Conservation (phyloP, 306 rosid genomes). For the Gillenia trifoliata region DNA sequence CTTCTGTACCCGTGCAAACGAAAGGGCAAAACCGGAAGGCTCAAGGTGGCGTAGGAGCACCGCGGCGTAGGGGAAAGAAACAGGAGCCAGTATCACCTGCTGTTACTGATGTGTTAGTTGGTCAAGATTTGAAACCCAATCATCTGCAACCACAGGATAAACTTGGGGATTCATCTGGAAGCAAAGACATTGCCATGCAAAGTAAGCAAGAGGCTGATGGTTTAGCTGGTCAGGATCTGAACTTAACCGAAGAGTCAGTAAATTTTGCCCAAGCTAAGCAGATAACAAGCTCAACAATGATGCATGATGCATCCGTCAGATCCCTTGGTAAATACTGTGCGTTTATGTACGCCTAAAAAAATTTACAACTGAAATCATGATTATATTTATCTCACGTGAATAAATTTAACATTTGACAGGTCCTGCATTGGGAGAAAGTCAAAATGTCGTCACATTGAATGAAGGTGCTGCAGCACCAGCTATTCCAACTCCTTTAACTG, state of each 20-base stretch:
- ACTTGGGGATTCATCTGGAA: slow-evolving; percentile 28
- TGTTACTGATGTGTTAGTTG: slow-evolving; percentile 38
- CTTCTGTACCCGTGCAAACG: slow-evolving; percentile 38
- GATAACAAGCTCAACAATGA: slow-evolving; percentile 33
- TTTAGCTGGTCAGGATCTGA: slow-evolving; percentile 27
- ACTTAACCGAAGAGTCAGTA: slow-evolving; percentile 32
- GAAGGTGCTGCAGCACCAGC: slow-evolving; percentile 26
- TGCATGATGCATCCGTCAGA: slow-evolving; percentile 26
- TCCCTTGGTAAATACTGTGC: slow-evolving; percentile 37
- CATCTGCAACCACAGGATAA: slow-evolving; percentile 31
- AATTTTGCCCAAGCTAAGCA: slow-evolving; percentile 34
- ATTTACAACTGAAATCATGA: not conserved
- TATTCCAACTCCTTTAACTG: slow-evolving; percentile 27
- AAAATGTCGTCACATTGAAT: slow-evolving; percentile 27
- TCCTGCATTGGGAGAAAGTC: slow-evolving; percentile 37
- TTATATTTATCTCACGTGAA: not conserved
- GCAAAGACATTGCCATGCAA: slow-evolving; percentile 20
- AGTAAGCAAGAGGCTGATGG: slow-evolving; percentile 38
- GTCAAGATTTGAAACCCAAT: slow-evolving; percentile 38
- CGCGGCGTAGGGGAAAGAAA: slow-evolving; percentile 86
- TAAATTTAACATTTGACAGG: slow-evolving; percentile 39
- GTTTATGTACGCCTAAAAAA: not conserved
- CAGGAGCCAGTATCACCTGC: slow-evolving; percentile 33
- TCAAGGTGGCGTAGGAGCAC: slow-evolving; percentile 52
- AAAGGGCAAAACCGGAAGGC: slow-evolving; percentile 54